Evolutionary conservation across 148 eudicot species (phyloP), one percentile per base, ranked within the genome.

Genomic region (Pouteria glomerata): DNA sequence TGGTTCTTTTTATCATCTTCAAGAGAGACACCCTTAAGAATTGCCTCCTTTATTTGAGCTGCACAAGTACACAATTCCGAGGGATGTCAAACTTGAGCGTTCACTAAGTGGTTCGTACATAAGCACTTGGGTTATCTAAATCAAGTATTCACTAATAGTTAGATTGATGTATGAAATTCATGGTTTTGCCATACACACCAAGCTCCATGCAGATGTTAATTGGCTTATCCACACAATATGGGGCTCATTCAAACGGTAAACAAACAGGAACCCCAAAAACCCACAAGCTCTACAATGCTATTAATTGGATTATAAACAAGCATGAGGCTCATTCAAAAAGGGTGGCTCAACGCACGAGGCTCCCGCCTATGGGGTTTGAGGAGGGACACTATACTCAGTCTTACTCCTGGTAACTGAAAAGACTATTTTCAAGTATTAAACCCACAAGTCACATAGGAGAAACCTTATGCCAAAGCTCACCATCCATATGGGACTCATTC

Each of bases 1-100:
- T 88, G 78, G 27, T 90, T 94, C 69, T 92, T 84, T 79, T 88
- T 87, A 68, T 87, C 92, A 83, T 90, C 97, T 72, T 90, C 96
- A 67, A 95, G 99, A 63, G 97, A 85, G 62, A 95, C 86, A 75
- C 99, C 99, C 79, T 76, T 83, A 2, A 95, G 85, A 73, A 92
- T 78, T 31, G 99, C 99, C 87, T 83, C 96, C 96, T 90, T 92
- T 53, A 92, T 72, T 84, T 83, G 86, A 66, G 88, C 99, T 95
- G 90, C 81, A 81, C 4, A 31, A 13, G 41, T 56, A 72, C 51
- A 81, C 21, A 72, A 60, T 45, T 61, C 37, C 48, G 10, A 27
- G 3, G 16, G 31, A 65, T 47, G 63, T 62, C 39, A 45, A 42
- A 56, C 58, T 37, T 37, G 51, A 7, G 15, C 1, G n/a, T n/a